Evolutionary conservation across 768 basidiomycete genomes (phyloP).

Genomic region (Mycena chlorophos): DNA sequence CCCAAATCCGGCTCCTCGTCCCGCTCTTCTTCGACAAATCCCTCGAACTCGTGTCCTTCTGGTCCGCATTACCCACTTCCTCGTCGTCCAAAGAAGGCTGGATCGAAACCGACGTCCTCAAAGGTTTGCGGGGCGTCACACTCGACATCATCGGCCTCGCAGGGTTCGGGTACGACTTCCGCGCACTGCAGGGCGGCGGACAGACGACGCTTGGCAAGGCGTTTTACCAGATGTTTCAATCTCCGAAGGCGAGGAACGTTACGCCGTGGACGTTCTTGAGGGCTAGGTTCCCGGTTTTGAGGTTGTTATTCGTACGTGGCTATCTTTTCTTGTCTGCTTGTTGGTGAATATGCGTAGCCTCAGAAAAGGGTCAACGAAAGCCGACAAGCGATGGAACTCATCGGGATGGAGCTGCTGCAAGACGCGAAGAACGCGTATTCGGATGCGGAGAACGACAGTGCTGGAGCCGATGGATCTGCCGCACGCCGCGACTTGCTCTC

Average conservation of each 20-base stretch:
- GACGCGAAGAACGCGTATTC: neutral
- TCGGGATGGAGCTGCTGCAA: neutral
- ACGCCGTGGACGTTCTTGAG: neutral
- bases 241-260: neutral
- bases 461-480: no score
- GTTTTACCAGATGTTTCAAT: neutral
- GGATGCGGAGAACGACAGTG: neutral
- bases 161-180: neutral
- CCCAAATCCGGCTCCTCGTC: conserved; percentile 39
- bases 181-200: conserved; percentile 1
- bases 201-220: neutral
- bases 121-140: conserved; percentile 50
- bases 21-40: conserved; percentile 40
- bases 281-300: neutral
- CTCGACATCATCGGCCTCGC: conserved; percentile 37
- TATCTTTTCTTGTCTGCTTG: neutral
- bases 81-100: neutral
- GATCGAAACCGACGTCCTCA: conserved; percentile 42
- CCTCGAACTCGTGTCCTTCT: conserved; percentile 24
- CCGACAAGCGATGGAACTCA: neutral
- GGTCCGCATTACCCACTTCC: neutral
- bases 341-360: neutral
- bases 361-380: neutral
- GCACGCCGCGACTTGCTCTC: conserved; percentile 42
- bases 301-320: neutral